Evolutionary conservation across 176 grass and related monocot species (phyloP).

Genomic region (Pontederia paniculata): DNA sequence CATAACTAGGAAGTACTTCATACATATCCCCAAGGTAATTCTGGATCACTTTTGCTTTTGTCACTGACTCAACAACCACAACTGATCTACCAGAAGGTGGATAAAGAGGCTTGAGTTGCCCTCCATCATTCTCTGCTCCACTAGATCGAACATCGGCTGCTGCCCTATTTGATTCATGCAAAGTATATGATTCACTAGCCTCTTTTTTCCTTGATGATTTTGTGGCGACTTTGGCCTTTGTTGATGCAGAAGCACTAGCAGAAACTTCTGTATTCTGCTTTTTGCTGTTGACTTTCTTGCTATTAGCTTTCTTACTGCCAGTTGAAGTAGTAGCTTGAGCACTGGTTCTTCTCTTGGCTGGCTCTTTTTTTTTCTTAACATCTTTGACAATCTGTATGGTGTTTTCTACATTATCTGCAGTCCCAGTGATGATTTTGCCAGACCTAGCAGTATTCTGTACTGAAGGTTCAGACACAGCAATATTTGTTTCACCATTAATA

Average conservation of each 20-base stretch:
- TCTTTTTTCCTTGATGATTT: constrained; percentile 19
- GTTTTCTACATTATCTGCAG: constrained; percentile 19
- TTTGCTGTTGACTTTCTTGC: constrained; percentile 14
- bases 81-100: constrained; percentile 76
- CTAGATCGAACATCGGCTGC: background rate
- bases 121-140: constrained; percentile 1
- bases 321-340: constrained; percentile 22
- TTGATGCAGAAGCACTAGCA: constrained; percentile 19
- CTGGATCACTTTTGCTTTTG: constrained; percentile 93
- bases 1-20: constrained; percentile 89
- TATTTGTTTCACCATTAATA: constrained; percentile 25
- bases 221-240: constrained; percentile 26
- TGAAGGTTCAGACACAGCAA: constrained; percentile 9
- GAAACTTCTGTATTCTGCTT: constrained; percentile 18
- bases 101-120: constrained; percentile 51
- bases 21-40: constrained; percentile 87
- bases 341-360: constrained; percentile 26
- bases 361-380: constrained; percentile 32
- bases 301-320: constrained; percentile 24
- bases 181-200: background rate
- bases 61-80: constrained; percentile 82
- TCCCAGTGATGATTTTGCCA: constrained; percentile 10
- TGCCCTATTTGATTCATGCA: background rate
- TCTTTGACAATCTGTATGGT: constrained; percentile 22
- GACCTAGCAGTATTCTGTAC: constrained; percentile 1